Base-by-base conservation (phyloP, 306 rosid species). In the Cicer arietinum region DNA sequence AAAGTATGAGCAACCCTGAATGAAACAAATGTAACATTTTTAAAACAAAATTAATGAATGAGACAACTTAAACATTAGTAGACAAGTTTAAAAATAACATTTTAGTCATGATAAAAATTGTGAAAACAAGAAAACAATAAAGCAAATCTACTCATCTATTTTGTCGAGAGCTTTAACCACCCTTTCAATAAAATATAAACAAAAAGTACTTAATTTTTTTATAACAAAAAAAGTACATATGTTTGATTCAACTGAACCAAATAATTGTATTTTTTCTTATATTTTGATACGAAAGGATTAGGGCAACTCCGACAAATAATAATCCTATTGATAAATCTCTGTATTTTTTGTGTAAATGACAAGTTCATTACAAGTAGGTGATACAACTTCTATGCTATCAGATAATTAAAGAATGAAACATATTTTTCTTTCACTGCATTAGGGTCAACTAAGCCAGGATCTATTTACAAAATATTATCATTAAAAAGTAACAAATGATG, bases 391-490 rank as follows among this genome's bases (percentile, higher is more conserved):
- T 43, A 56, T 46, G 43, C 50, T 60, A 78, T 37, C 48, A 39
- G 62, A 74, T 12, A 39, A 39, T 6, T 25, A 79, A 71, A 52
- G 10, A 79, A 63, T 16, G 22, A 13, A 44, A 14, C 46, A 40
- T 52, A 17, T 22, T 63, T 47, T 50, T 52, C 47, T 47, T 67
- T 10, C 51, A 41, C 67, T 30, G 69, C 48, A 74, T 45, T 73
- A 67, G 54, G 69, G 52, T 73, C 78, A 51, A 78, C 52, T 50
- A 71, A 46, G 67, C 65, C 60, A 69, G 54, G 6, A 10, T 54
- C 75, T 67, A 57, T 20, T 74, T 13, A 72, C 69, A 66, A 73
- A 74, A 67, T 16, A 58, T 78, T 45, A 25, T 47, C 43, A 51
- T 63, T 18, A 18, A 20, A 76, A 54, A 60, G 78, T 57, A 54